These are phyloP conservation scores for Cymbopogon flexuosus DNA, from an alignment of 202 grass and related monocot genomes.

Conservation along the genomic window DNA sequence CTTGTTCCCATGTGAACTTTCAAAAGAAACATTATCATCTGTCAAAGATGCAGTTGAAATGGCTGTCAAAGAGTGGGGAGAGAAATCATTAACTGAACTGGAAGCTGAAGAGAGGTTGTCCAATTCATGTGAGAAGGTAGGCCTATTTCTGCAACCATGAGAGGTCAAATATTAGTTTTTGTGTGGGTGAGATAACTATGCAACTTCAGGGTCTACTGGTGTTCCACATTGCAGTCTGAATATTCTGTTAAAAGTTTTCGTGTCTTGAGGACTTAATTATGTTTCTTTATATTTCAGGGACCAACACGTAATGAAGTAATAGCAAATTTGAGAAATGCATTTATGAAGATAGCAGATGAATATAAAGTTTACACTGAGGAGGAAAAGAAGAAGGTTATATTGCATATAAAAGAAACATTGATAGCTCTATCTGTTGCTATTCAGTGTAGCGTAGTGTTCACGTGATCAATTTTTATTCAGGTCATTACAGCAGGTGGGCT, in stretches of 20 bases:
- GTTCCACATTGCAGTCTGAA: background rate
- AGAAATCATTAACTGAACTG: constrained; percentile 74
- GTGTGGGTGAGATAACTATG: background rate
- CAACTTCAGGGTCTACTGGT: background rate
- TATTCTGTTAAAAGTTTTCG: background rate
- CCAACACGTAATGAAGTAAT: constrained; percentile 89
- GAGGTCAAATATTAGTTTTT: background rate
- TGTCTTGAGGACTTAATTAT: background rate
- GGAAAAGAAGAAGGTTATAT: constrained; percentile 81
- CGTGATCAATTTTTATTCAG: constrained; percentile 39
- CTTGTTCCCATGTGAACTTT: constrained; percentile 89
- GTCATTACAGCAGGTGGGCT: constrained; percentile 85
- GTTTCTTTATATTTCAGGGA: constrained; percentile 51
- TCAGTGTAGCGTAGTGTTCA: constrained; percentile 19
- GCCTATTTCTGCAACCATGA: constrained; percentile 22
- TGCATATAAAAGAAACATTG: constrained; percentile 21
- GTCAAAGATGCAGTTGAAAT: constrained; percentile 80
- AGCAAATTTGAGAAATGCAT: constrained; percentile 76
- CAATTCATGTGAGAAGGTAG: constrained; percentile 96
- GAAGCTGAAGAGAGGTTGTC: constrained; percentile 91
- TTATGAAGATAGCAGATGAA: constrained; percentile 75
- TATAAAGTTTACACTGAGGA: constrained; percentile 92
- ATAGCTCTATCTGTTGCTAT: background rate
- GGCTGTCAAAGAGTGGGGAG: constrained; percentile 87
- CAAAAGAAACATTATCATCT: constrained; percentile 65